These are phyloP conservation scores for Melanogaster broomeanus DNA, from an alignment of 768 basidiomycete species.

Conservation along the genomic window DNA sequence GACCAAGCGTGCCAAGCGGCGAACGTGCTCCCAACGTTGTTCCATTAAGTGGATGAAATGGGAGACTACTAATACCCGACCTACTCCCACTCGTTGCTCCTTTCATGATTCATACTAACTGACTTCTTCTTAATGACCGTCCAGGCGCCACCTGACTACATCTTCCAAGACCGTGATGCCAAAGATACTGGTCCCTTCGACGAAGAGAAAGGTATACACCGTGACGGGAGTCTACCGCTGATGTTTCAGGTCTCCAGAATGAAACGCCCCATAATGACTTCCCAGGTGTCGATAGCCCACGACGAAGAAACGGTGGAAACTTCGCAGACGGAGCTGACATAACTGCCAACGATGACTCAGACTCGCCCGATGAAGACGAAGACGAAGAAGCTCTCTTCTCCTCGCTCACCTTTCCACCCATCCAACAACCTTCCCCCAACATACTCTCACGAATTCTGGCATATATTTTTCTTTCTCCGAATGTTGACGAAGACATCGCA, in stretches of 20 bases:
- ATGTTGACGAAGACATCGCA: conserved; percentile 26
- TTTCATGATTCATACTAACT: background rate
- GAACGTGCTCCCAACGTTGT: too few relatives aligned
- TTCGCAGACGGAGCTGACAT: background rate
- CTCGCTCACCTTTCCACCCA: background rate
- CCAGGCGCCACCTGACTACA: background rate
- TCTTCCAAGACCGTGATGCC: background rate
- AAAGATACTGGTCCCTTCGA: background rate
- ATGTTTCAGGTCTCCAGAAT: background rate
- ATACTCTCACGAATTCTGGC: conserved; percentile 8
- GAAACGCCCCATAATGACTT: background rate
- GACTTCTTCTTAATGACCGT: background rate
- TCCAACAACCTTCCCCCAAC: background rate
- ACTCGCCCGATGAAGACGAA: conserved; percentile 7
- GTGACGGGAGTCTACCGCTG: too few relatives aligned
- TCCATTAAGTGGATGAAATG: too few relatives aligned
- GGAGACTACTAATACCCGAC: too few relatives aligned
- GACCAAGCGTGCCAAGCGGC: too few relatives aligned
- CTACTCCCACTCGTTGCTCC: background rate
- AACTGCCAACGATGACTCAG: background rate
- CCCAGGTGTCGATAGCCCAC: background rate
- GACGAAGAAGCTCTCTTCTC: too few relatives aligned
- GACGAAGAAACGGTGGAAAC: background rate
- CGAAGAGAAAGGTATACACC: too few relatives aligned
- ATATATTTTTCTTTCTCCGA: conserved; percentile 18